These are phyloP conservation scores for Apiotrichum brassicae DNA, from an alignment of 1,284 basidiomycete genomes.

Conservation along the genomic window DNA sequence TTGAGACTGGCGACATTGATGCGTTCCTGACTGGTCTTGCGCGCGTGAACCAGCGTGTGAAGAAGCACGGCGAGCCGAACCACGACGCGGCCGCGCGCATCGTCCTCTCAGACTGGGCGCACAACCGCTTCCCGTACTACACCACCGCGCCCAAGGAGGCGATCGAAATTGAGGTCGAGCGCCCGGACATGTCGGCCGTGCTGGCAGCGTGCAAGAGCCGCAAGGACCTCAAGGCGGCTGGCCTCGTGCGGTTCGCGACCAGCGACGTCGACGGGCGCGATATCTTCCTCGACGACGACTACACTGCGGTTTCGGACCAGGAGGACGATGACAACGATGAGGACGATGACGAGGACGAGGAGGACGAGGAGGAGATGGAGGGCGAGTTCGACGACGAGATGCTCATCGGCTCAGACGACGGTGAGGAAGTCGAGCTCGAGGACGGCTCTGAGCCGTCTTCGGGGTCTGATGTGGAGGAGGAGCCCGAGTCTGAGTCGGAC, in stretches of 20 bases:
- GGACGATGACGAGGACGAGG: constrained; percentile 42
- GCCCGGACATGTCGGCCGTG: constrained; percentile 47
- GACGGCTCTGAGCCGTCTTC: constrained; percentile 39
- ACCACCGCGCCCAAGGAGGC: constrained; percentile 54
- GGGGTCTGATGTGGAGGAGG: constrained; percentile 33
- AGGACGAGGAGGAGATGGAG: constrained; percentile 26
- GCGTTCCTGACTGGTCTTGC: constrained; percentile 80
- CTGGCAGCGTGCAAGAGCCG: constrained; percentile 60
- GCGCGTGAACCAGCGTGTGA: constrained; percentile 69
- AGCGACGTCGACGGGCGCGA: constrained; percentile 55
- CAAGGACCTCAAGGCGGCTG: constrained; percentile 51
- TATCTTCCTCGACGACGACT: constrained; percentile 55
- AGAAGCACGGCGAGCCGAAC: constrained; percentile 76
- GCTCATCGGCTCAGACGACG: constrained; percentile 35
- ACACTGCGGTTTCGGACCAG: constrained; percentile 45
- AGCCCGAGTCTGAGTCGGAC: constrained; percentile 30
- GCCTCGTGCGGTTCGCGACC: constrained; percentile 55
- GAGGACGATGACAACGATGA: constrained; percentile 37
- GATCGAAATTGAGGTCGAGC: constrained; percentile 17
- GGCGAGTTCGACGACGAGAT: constrained; percentile 31
- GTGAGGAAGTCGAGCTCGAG: constrained; percentile 42
- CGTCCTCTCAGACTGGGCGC: constrained; percentile 84
- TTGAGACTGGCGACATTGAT: constrained; percentile 61
- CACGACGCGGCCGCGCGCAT: constrained; percentile 71
- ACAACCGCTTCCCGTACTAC: constrained; percentile 72